phyloP scores from a whole-genome alignment of 306 rosid species.

The Luffa acutangula region DNA sequence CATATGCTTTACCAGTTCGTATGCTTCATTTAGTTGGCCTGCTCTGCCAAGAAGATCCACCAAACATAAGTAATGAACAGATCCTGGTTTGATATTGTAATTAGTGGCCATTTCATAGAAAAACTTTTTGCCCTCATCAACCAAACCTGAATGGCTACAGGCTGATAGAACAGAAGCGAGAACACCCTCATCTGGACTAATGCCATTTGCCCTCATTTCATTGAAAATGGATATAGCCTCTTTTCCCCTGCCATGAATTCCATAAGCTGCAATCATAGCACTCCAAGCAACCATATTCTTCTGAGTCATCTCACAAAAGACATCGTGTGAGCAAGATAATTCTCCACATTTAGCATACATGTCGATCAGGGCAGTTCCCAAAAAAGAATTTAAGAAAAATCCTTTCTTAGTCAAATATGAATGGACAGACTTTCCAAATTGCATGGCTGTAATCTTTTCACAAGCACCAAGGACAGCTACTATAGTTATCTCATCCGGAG shows the following conservation, averaged over 20 bases:
- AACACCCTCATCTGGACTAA: slow-evolving; percentile 46
- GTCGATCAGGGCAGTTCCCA: slow-evolving; percentile 44
- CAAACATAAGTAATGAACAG: slow-evolving; percentile 40
- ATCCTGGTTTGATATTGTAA: slow-evolving; percentile 33
- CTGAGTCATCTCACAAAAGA: slow-evolving; percentile 35
- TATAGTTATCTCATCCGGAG: slow-evolving; percentile 44
- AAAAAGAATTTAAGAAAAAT: slow-evolving; percentile 29
- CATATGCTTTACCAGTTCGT: slow-evolving; percentile 30
- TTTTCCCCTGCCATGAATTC: slow-evolving; percentile 47
- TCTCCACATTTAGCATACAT: slow-evolving; percentile 61
- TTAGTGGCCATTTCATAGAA: slow-evolving; percentile 31
- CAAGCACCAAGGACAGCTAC: slow-evolving; percentile 38
- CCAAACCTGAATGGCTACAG: slow-evolving; percentile 60
- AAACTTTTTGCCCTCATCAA: slow-evolving; percentile 38
- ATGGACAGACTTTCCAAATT: slow-evolving; percentile 36
- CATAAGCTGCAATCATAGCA: slow-evolving; percentile 48
- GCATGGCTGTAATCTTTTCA: slow-evolving; percentile 37
- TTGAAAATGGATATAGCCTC: slow-evolving; percentile 40
- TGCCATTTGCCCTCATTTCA: slow-evolving; percentile 27
- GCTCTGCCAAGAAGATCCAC: slow-evolving; percentile 59
- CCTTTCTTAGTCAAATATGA: slow-evolving; percentile 36
- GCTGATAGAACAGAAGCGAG: slow-evolving; percentile 49
- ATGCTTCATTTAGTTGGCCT: slow-evolving; percentile 48
- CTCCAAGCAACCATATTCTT: slow-evolving; percentile 49
- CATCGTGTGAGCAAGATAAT: slow-evolving; percentile 26